These are phyloP conservation scores for Cercospora nicotianae DNA, from an alignment of 2,329 filamentous ascomycete species.

Conservation along the genomic window DNA sequence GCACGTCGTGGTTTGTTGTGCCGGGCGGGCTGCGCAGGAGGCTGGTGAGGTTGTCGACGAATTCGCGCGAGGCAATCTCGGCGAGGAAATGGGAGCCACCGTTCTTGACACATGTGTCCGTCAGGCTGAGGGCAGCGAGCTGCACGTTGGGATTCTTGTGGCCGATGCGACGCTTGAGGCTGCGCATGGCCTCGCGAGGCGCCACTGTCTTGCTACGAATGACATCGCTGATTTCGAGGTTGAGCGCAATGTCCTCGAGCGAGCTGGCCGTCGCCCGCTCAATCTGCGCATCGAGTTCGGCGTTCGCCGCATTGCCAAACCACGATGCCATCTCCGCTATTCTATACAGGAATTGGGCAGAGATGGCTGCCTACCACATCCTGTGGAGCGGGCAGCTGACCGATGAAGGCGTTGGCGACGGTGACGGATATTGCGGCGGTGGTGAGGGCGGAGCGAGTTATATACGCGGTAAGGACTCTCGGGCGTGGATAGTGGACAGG, in stretches of 20 bases:
- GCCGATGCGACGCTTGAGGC: constrained; percentile 87
- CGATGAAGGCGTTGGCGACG: neutral
- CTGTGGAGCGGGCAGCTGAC: neutral
- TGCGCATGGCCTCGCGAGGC: constrained; percentile 97
- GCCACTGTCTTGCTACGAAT: constrained; percentile 97
- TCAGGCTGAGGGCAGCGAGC: constrained; percentile 90
- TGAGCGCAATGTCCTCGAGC: constrained; percentile 96
- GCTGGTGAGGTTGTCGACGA: constrained; percentile 95
- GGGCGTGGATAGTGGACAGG: neutral
- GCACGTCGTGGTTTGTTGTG: constrained; percentile 81
- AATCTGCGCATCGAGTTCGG: constrained; percentile 93
- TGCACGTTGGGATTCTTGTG: constrained; percentile 98
- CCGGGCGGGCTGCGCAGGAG: constrained; percentile 75
- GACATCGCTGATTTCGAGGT: constrained; percentile 96
- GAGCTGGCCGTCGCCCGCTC: constrained; percentile 93
- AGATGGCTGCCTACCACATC: neutral
- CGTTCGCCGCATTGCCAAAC: constrained; percentile 80
- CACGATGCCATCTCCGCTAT: constrained; percentile 75
- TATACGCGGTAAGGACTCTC: neutral
- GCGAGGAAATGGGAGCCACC: constrained; percentile 91
- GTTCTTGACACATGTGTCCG: constrained; percentile 98
- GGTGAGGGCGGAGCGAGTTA: neutral
- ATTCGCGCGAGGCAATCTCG: constrained; percentile 94
- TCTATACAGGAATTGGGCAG: neutral
- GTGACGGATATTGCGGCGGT: neutral